Conservation (phyloP, 208 protist genomes). For the Trypanosomatidae sp. region DNA sequence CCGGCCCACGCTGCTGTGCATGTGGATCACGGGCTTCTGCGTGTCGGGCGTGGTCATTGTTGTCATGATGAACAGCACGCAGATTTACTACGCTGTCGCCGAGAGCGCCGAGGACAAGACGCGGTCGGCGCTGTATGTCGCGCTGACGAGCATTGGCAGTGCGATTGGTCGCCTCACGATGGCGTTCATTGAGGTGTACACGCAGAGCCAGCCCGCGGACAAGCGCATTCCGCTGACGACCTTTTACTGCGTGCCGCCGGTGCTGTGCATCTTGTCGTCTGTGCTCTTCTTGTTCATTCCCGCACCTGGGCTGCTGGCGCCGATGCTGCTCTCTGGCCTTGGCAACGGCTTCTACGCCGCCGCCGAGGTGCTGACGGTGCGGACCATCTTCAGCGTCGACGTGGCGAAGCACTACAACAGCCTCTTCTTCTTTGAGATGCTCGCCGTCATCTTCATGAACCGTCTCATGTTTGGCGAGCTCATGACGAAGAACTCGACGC, state of each 20-base stretch:
- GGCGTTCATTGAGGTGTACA: conserved; percentile 18
- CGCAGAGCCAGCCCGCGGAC: conserved; percentile 11
- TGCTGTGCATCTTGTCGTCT: conserved; percentile 9
- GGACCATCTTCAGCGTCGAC: conserved; percentile 30
- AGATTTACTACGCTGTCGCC: conserved; percentile 22
- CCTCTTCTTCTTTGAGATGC: conserved; percentile 23
- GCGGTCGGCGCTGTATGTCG: conserved; percentile 16
- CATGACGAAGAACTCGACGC: conserved; percentile 19
- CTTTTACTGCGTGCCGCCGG: conserved; percentile 16
- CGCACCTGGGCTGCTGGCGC: conserved; percentile 11
- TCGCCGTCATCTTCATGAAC: conserved; percentile 26
- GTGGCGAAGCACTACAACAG: conserved; percentile 39
- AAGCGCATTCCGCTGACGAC: conserved; percentile 14
- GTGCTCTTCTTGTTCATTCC: conserved; percentile 17
- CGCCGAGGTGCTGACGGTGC: conserved; percentile 17
- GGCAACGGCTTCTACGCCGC: conserved; percentile 24
- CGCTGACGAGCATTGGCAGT: conserved; percentile 21
- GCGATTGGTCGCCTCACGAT: conserved; percentile 18
- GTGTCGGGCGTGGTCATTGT: conserved; percentile 14
- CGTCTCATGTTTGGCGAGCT: conserved; percentile 32
- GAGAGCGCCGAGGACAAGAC: conserved; percentile 9
- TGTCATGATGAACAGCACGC: conserved; percentile 16
- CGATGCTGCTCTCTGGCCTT: conserved; percentile 20
- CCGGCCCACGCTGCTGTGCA: conserved; percentile 16
- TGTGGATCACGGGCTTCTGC: conserved; percentile 23